These are phyloP conservation scores for Syncephalastrum sp. DNA, from an alignment of 371 early-diverging fungal species.

Conservation along the genomic window DNA sequence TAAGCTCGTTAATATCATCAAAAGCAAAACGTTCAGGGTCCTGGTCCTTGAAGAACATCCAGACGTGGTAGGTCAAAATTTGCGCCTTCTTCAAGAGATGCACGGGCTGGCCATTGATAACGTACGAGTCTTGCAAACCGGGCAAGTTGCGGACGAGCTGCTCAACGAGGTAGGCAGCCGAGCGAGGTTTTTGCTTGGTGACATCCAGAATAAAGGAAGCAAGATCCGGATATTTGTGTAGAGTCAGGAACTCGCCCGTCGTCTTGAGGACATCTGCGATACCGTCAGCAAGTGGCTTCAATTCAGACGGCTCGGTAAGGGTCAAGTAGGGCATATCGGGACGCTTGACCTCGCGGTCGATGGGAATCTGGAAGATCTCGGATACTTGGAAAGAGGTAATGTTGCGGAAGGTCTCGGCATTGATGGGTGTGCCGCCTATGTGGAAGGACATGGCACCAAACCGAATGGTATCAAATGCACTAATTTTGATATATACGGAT, in stretches of 20 bases:
- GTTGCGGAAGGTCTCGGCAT: slow-evolving; percentile 41
- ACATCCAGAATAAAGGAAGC: slow-evolving; percentile 70
- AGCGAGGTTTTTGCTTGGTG: slow-evolving; percentile 36
- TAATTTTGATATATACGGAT: slow-evolving; percentile 5
- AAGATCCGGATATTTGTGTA: slow-evolving; percentile 58
- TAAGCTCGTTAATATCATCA: slow-evolving; percentile 58
- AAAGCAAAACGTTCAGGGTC: slow-evolving; percentile 59
- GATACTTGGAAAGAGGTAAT: slow-evolving; percentile 52
- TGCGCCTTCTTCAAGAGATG: slow-evolving; percentile 71
- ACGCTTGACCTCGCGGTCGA: slow-evolving; percentile 57
- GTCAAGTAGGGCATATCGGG: slow-evolving; percentile 65
- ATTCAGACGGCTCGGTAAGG: slow-evolving; percentile 61
- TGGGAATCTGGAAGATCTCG: slow-evolving; percentile 60
- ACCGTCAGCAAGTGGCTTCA: slow-evolving; percentile 65
- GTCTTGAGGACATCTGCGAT: slow-evolving; percentile 67
- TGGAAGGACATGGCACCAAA: slow-evolving; percentile 86
- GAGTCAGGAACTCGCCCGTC: slow-evolving; percentile 61
- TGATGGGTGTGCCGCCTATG: slow-evolving; percentile 55
- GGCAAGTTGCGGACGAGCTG: slow-evolving; percentile 62
- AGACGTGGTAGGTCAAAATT: slow-evolving; percentile 59
- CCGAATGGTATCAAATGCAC: slow-evolving; percentile 73
- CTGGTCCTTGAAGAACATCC: slow-evolving; percentile 44
- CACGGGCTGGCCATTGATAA: slow-evolving; percentile 45
- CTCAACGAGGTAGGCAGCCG: slow-evolving; percentile 56
- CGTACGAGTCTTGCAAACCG: slow-evolving; percentile 63